Percentiles rank a stretch among this genome's conserved stretches.
Evolutionary conservation across 2,329 filamentous ascomycete genomes (phyloP).

Genomic region (Pseudocercospora eumusae): DNA sequence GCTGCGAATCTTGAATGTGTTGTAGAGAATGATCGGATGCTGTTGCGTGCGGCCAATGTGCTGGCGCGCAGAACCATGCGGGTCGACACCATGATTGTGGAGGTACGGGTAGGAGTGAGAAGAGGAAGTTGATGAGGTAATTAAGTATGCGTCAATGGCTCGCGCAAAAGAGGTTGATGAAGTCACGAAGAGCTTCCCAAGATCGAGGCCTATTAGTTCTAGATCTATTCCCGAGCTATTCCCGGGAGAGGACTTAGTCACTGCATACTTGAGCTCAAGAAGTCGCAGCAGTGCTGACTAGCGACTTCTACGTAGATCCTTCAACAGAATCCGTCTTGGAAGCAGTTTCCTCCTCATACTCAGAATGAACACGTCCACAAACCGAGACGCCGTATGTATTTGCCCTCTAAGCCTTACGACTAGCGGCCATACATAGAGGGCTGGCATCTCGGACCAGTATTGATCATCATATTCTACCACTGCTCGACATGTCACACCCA

Average conservation of each 20-base stretch:
- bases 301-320: no score
- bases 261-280: no score
- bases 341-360: no score
- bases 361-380: no score
- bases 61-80: slow-evolving; percentile 50
- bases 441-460: no score
- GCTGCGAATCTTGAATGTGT: slow-evolving; percentile 41
- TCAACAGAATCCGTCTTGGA: no score
- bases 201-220: background rate
- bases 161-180: background rate
- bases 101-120: background rate
- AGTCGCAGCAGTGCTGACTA: no score
- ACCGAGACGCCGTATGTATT: no score
- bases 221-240: background rate
- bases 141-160: background rate
- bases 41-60: slow-evolving; percentile 42
- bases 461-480: no score
- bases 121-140: background rate
- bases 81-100: slow-evolving; percentile 48
- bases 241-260: background rate
- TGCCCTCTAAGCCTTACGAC: no score
- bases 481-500: no score
- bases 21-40: slow-evolving; percentile 44
- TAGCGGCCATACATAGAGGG: no score
- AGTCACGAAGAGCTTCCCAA: background rate